Evolutionary conservation across 2,329 filamentous ascomycete genomes (phyloP).

Genomic region (Hypoxylon sp.): DNA sequence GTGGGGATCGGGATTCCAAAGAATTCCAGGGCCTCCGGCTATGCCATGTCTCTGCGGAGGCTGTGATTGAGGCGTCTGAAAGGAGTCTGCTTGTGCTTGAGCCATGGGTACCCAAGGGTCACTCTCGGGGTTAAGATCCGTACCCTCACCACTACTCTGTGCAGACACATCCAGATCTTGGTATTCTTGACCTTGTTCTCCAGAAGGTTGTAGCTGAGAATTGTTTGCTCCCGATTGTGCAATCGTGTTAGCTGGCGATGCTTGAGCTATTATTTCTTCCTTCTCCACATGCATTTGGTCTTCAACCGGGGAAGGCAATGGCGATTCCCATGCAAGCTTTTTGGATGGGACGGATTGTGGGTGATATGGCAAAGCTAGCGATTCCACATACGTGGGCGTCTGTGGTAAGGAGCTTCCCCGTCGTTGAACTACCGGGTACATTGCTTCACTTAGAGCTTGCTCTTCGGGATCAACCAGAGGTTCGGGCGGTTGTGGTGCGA

Average conservation of each 20-base stretch:
- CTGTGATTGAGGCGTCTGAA: neutral
- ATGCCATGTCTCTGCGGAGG: neutral
- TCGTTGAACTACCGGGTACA: neutral
- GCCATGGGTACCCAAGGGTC: neutral
- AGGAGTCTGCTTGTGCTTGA: neutral
- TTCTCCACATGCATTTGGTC: neutral
- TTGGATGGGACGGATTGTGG: no score
- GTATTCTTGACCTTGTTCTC: neutral
- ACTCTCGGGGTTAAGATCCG: neutral
- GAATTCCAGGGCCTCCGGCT: neutral
- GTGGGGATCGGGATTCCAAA: neutral
- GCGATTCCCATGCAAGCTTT: neutral
- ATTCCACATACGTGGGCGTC: neutral
- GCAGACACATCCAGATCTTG: neutral
- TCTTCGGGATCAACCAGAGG: neutral
- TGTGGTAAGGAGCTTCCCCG: neutral
- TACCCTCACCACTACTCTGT: neutral
- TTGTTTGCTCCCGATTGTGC: neutral
- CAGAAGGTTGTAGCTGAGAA: neutral
- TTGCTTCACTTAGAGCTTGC: neutral
- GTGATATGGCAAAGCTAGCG: no score
- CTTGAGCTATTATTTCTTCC: neutral
- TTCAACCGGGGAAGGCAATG: neutral
- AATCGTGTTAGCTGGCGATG: neutral
- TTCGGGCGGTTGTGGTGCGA: neutral